These are phyloP conservation scores for Yamadazyma sp. DNA, from an alignment of 1,139 yeast species.

Conservation along the genomic window DNA sequence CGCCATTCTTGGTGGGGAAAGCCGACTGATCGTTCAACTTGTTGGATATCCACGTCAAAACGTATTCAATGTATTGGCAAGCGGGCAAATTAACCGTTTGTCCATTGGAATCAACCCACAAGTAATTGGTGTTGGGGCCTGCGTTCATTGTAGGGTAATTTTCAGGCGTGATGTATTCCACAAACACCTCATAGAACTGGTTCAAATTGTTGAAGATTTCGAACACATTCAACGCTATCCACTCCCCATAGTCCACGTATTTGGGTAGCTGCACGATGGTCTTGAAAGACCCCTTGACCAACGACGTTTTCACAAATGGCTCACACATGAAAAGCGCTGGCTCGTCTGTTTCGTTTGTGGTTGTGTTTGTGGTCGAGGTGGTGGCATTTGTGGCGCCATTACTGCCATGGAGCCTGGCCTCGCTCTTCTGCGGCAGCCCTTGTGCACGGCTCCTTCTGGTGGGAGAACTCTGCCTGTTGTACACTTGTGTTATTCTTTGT, in stretches of 20 bases:
- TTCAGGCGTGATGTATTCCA: slow-evolving; percentile 88
- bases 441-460: slow-evolving; percentile 24
- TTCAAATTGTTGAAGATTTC: slow-evolving; percentile 85
- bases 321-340: slow-evolving; percentile 79
- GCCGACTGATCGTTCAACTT: slow-evolving; percentile 86
- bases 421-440: slow-evolving; percentile 17
- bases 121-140: slow-evolving; percentile 86
- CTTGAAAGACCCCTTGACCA: slow-evolving; percentile 96
- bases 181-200: slow-evolving; percentile 83
- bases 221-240: slow-evolving; percentile 92
- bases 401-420: slow-evolving; percentile 3
- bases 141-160: slow-evolving; percentile 94
- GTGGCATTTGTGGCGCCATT: background rate
- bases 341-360: slow-evolving; percentile 9
- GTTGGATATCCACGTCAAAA: slow-evolving; percentile 84
- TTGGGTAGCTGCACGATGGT: slow-evolving; percentile 94
- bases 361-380: no score
- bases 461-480: slow-evolving; percentile 33
- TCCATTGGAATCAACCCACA: slow-evolving; percentile 82
- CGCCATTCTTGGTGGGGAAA: slow-evolving; percentile 92
- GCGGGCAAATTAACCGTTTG: slow-evolving; percentile 90
- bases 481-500: slow-evolving; percentile 20
- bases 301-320: slow-evolving; percentile 90
- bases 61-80: slow-evolving; percentile 86
- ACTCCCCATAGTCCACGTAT: slow-evolving; percentile 90